Evolutionary conservation across 129 eudicot genomes (phyloP).

Genomic region (Lactuca saligna): DNA sequence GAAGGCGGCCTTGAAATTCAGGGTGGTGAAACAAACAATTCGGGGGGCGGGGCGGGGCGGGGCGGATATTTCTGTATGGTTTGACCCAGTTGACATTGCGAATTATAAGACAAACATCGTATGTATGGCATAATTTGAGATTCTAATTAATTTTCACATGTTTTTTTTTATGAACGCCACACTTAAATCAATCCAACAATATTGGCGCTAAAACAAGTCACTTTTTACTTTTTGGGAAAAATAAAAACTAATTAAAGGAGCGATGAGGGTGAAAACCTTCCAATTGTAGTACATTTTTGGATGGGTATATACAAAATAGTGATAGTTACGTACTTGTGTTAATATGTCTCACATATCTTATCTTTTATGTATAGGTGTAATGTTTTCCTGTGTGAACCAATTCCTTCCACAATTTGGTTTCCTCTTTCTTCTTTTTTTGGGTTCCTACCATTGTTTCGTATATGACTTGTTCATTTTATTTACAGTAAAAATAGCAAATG

Average conservation of each 20-base stretch:
- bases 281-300: conserved; percentile 26
- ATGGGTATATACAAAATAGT: conserved; percentile 9
- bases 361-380: conserved; percentile 26
- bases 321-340: conserved; percentile 15
- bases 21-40: too few species aligned
- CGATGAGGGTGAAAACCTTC: not conserved
- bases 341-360: conserved; percentile 28
- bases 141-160: not conserved
- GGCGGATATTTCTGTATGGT: too few species aligned
- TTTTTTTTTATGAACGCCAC: not conserved
- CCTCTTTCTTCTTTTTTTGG: conserved; percentile 25
- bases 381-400: conserved; percentile 14
- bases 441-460: conserved; percentile 29
- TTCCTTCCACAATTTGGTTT: conserved; percentile 22
- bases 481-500: conserved; percentile 23
- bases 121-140: too few species aligned
- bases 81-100: too few species aligned
- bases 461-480: conserved; percentile 16
- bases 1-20: too few species aligned
- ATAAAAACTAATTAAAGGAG: conserved; percentile 6
- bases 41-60: too few species aligned
- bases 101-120: too few species aligned
- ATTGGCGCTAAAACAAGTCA: too few species aligned
- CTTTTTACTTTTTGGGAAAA: conserved; percentile 19
- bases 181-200: too few species aligned